Evolutionary conservation across 202 grass and related monocot species (phyloP).

Genomic region (Musa balbisiana): DNA sequence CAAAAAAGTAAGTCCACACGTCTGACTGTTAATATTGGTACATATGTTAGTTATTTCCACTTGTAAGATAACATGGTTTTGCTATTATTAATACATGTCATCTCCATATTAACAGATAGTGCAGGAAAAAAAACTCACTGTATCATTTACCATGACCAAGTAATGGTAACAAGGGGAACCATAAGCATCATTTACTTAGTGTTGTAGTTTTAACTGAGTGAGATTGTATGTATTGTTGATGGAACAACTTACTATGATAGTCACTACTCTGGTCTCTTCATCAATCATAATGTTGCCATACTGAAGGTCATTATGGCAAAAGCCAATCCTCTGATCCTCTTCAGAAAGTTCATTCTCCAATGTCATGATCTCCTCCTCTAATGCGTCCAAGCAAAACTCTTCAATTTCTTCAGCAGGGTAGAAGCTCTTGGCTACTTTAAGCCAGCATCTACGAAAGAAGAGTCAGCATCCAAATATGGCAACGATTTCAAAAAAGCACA

Average conservation of each 20-base stretch:
- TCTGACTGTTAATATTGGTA: too few species aligned
- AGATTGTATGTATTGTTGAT: too few species aligned
- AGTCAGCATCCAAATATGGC: slow-evolving; percentile 5
- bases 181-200: too few species aligned
- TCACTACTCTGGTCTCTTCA: slow-evolving; percentile 72
- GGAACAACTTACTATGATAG: slow-evolving; percentile 73
- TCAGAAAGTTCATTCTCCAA: slow-evolving; percentile 52
- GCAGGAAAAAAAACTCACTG: too few species aligned
- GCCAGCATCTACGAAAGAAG: slow-evolving; percentile 57
- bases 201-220: too few species aligned
- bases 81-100: too few species aligned
- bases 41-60: too few species aligned
- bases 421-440: slow-evolving; percentile 53
- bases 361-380: slow-evolving; percentile 54
- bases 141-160: too few species aligned
- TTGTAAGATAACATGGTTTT: too few species aligned
- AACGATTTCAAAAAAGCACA: not conserved
- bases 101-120: too few species aligned
- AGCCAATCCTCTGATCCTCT: slow-evolving; percentile 60
- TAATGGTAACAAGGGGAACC: too few species aligned
- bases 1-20: too few species aligned
- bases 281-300: slow-evolving; percentile 99
- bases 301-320: slow-evolving; percentile 98
- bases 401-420: slow-evolving; percentile 50
- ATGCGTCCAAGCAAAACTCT: slow-evolving; percentile 59